phyloP scores from a whole-genome alignment of 1,284 basidiomycete species.

The Trichosporon ovoides region DNA sequence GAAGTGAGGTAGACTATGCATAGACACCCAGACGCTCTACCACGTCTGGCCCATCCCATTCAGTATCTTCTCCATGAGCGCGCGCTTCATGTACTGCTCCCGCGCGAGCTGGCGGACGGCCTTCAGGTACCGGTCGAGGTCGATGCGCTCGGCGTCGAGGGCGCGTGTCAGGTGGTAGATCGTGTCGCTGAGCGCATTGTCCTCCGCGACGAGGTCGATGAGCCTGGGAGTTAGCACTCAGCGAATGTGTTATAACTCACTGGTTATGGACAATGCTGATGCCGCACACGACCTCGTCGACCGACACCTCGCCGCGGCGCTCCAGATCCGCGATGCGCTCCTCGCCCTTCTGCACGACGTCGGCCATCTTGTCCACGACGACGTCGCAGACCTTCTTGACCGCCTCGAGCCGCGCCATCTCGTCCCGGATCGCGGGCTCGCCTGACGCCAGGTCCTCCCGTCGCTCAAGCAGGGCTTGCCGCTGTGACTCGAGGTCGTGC shows the following conservation, averaged over 20 bases:
- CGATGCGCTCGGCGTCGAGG: conserved; percentile 82
- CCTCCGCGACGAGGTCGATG: conserved; percentile 93
- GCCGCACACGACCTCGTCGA: conserved; percentile 89
- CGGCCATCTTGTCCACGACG: conserved; percentile 64
- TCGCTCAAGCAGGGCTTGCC: conserved; percentile 69
- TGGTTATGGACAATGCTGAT: conserved; percentile 95
- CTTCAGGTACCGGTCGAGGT: conserved; percentile 85
- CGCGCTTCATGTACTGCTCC: conserved; percentile 73
- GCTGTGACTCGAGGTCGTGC: conserved; percentile 62
- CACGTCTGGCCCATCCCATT: conserved; percentile 58
- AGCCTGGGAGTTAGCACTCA: conserved; percentile 56
- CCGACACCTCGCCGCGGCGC: conserved; percentile 55
- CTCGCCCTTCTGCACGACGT: conserved; percentile 62
- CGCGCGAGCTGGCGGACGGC: conserved; percentile 80
- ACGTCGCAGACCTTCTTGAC: conserved; percentile 85
- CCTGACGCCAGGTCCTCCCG: conserved; percentile 79
- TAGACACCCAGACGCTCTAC: conserved; percentile 16
- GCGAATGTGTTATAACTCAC: conserved; percentile 55
- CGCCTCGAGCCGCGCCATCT: conserved; percentile 89
- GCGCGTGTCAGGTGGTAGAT: conserved; percentile 95
- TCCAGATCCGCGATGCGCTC: conserved; percentile 63
- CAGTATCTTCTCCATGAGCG: conserved; percentile 80
- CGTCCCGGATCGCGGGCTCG: conserved; percentile 87
- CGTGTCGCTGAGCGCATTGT: conserved; percentile 96
- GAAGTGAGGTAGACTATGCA: background rate